These are phyloP conservation scores for Plantago ovata DNA, from an alignment of 257 asterid genomes.

Conservation along the genomic window DNA sequence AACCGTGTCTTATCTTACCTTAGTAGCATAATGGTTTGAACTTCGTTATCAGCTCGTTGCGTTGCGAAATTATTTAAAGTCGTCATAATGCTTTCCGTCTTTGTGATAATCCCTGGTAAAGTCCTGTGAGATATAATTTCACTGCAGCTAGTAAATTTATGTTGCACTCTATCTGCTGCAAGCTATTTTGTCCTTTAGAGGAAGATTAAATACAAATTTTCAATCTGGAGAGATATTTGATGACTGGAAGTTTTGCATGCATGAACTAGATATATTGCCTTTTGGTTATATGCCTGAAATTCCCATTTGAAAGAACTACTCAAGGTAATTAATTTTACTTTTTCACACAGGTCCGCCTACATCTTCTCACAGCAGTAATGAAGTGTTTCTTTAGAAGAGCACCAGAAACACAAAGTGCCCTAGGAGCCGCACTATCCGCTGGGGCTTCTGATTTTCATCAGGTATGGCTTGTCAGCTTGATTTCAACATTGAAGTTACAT, in stretches of 20 bases:
- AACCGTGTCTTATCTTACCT: neutral
- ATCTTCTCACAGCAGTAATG: slow-evolving; percentile 88
- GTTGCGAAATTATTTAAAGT: neutral
- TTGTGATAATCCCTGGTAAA: neutral
- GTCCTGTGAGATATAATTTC: slow-evolving; percentile 5
- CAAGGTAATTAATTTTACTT: slow-evolving; percentile 22
- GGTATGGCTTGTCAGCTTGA: slow-evolving; percentile 37
- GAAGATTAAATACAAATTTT: slow-evolving; percentile 12
- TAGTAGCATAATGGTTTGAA: neutral
- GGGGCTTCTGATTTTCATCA: slow-evolving; percentile 98
- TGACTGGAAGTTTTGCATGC: slow-evolving; percentile 1
- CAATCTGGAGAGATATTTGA: slow-evolving; percentile 3
- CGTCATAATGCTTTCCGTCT: neutral
- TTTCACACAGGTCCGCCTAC: slow-evolving; percentile 82
- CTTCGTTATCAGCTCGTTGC: neutral
- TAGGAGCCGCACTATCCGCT: slow-evolving; percentile 94
- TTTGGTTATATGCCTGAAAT: slow-evolving; percentile 9
- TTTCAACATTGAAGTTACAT: slow-evolving; percentile 5
- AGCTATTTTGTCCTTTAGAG: slow-evolving; percentile 9
- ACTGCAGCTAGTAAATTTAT: neutral
- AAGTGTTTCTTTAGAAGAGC: slow-evolving; percentile 93
- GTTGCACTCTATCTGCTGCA: slow-evolving; percentile 2
- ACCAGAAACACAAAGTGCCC: slow-evolving; percentile 85
- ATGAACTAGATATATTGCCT: neutral
- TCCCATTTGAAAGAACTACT: slow-evolving; percentile 11